Percentiles rank a stretch among this genome's conserved stretches.
These are phyloP conservation scores for Cadophora malorum DNA, from an alignment of 2,329 filamentous ascomycete species.

Conservation along the genomic window DNA sequence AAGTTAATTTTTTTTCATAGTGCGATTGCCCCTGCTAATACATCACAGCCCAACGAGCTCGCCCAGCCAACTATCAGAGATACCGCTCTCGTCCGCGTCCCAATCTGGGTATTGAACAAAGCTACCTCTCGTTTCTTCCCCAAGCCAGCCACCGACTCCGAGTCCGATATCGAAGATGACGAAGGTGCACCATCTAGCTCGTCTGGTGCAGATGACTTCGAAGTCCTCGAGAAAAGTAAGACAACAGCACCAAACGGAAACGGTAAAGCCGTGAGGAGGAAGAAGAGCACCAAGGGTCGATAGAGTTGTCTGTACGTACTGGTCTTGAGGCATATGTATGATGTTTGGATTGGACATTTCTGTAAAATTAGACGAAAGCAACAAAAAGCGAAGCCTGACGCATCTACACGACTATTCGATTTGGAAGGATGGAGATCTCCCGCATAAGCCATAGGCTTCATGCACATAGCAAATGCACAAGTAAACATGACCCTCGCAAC, in stretches of 20 bases:
- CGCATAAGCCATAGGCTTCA: too few relatives aligned
- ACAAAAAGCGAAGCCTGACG: too few relatives aligned
- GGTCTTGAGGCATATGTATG: neutral
- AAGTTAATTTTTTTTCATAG: too few relatives aligned
- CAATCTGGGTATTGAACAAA: slow-evolving; percentile 71
- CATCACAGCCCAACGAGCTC: slow-evolving; percentile 76
- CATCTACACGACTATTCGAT: too few relatives aligned
- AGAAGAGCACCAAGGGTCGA: slow-evolving; percentile 39
- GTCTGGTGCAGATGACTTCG: slow-evolving; percentile 67
- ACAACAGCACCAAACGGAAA: slow-evolving; percentile 42
- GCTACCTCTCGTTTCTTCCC: slow-evolving; percentile 58
- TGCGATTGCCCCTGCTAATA: slow-evolving; percentile 40
- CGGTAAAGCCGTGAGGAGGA: slow-evolving; percentile 39
- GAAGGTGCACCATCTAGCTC: slow-evolving; percentile 59
- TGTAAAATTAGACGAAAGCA: neutral
- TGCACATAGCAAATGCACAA: too few relatives aligned
- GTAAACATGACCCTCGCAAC: too few relatives aligned
- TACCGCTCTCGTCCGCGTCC: slow-evolving; percentile 82
- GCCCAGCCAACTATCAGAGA: slow-evolving; percentile 77
- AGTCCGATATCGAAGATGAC: slow-evolving; percentile 47
- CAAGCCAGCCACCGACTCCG: slow-evolving; percentile 48
- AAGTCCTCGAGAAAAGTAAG: slow-evolving; percentile 62
- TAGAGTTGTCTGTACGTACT: slow-evolving; percentile 8
- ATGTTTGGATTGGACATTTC: neutral
- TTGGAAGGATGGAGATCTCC: too few relatives aligned